Evolutionary conservation across 2,329 filamentous ascomycete species (phyloP).

Genomic region (Plenodomus biglobosus): DNA sequence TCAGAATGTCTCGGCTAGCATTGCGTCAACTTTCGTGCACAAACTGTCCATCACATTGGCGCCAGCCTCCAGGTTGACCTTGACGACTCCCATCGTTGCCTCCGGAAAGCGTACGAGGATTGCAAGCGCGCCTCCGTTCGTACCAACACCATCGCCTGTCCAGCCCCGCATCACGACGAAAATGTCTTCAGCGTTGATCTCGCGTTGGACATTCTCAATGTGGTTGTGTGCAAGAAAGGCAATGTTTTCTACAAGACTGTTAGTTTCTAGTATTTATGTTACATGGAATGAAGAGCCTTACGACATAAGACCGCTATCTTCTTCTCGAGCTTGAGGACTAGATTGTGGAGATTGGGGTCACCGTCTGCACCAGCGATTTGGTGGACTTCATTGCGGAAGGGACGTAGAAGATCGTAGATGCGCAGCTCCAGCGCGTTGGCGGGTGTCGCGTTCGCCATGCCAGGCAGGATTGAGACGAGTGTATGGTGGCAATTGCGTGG

Average conservation of each 20-base stretch:
- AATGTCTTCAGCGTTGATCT: background rate
- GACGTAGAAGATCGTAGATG: constrained; percentile 10
- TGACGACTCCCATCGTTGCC: constrained; percentile 3
- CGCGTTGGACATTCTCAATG: background rate
- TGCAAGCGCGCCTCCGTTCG: background rate
- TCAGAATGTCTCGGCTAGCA: constrained; percentile 1
- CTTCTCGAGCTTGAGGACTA: background rate
- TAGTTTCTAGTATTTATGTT: background rate
- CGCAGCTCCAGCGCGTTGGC: constrained; percentile 11
- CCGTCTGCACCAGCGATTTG: background rate
- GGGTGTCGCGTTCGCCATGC: background rate
- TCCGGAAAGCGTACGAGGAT: constrained; percentile 1
- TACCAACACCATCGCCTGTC: constrained; percentile 1
- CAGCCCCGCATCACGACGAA: constrained; percentile 2
- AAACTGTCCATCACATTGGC: background rate
- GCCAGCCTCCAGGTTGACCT: background rate
- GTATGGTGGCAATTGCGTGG: too few species aligned
- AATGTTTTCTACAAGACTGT: background rate
- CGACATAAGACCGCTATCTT: background rate
- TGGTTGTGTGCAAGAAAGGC: background rate
- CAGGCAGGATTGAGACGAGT: background rate
- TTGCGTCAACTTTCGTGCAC: constrained; percentile 1
- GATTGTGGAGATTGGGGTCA: background rate
- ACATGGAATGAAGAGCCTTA: background rate
- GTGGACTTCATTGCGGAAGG: constrained; percentile 3